These are phyloP conservation scores for Didymella lethalis DNA, from an alignment of 2,329 filamentous ascomycete species.

Conservation along the genomic window DNA sequence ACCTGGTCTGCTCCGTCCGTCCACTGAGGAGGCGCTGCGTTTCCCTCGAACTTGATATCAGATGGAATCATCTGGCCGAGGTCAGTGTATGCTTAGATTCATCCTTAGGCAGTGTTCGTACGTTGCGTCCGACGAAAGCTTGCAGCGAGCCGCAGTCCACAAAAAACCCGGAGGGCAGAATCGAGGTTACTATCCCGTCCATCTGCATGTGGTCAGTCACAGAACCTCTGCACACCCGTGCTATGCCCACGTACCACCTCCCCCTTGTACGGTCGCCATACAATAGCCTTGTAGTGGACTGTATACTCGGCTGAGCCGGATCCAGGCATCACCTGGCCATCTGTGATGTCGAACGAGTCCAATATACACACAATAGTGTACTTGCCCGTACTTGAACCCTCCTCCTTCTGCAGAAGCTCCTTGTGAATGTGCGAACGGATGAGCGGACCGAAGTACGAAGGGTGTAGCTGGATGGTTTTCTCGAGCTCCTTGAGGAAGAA, in stretches of 20 bases:
- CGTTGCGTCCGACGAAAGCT: conserved; percentile 82
- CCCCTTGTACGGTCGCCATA: conserved; percentile 97
- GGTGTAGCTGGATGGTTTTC: conserved; percentile 92
- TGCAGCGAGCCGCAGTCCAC: conserved; percentile 79
- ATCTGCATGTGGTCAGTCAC: conserved; percentile 65
- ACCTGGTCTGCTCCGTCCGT: conserved; percentile 94
- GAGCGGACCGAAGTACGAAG: conserved; percentile 94
- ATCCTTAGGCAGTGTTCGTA: conserved; percentile 57
- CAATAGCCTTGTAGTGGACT: conserved; percentile 91
- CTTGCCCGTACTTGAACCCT: conserved; percentile 92
- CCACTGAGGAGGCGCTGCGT: conserved; percentile 95
- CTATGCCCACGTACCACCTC: conserved; percentile 77
- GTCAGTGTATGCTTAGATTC: conserved; percentile 25
- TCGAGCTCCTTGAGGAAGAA: conserved; percentile 99
- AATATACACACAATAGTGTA: conserved; percentile 99
- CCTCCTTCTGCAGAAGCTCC: conserved; percentile 89
- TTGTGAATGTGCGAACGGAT: conserved; percentile 91
- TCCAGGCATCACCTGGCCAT: conserved; percentile 89
- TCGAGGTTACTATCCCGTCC: conserved; percentile 89
- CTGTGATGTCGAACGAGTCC: conserved; percentile 93
- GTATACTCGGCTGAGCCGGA: conserved; percentile 94
- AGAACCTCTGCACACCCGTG: background rate
- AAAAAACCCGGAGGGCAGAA: conserved; percentile 93
- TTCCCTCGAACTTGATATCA: conserved; percentile 93
- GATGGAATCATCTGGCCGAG: conserved; percentile 78